These are phyloP conservation scores for Diddensiella santjacobensis DNA, from an alignment of 805 yeast species.

Conservation along the genomic window DNA sequence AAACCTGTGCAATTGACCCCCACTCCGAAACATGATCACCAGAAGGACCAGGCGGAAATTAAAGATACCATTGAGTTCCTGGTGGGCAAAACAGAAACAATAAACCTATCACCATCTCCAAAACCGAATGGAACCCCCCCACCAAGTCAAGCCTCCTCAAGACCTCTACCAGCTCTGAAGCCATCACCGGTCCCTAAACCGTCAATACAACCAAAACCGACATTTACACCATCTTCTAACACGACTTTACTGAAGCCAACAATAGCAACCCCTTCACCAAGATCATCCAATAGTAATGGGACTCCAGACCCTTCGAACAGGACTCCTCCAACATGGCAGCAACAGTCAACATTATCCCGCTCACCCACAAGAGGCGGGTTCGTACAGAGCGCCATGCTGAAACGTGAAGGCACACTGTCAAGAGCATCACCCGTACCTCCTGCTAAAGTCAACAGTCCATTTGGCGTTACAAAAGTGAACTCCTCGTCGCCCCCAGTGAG, in stretches of 20 bases:
- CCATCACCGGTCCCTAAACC: background rate
- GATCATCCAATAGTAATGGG: background rate
- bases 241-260: background rate
- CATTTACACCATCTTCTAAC: background rate
- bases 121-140: background rate
- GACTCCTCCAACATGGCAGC: background rate
- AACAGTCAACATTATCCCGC: slow-evolving; percentile 10
- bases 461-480: background rate
- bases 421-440: too few relatives aligned
- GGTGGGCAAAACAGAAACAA: slow-evolving; percentile 7
- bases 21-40: background rate
- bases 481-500: background rate
- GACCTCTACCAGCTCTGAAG: background rate
- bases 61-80: slow-evolving; percentile 6
- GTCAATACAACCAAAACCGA: background rate
- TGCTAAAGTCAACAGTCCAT: background rate
- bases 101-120: background rate
- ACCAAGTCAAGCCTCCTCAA: background rate
- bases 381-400: slow-evolving; percentile 29
- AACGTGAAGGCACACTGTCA: slow-evolving; percentile 22
- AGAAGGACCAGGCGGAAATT: background rate
- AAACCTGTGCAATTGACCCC: background rate
- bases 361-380: slow-evolving; percentile 26
- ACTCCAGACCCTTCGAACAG: background rate
- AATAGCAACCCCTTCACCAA: background rate